Base-by-base conservation (phyloP, 2,329 filamentous ascomycete genomes). In the Fusarium mexicanum region DNA sequence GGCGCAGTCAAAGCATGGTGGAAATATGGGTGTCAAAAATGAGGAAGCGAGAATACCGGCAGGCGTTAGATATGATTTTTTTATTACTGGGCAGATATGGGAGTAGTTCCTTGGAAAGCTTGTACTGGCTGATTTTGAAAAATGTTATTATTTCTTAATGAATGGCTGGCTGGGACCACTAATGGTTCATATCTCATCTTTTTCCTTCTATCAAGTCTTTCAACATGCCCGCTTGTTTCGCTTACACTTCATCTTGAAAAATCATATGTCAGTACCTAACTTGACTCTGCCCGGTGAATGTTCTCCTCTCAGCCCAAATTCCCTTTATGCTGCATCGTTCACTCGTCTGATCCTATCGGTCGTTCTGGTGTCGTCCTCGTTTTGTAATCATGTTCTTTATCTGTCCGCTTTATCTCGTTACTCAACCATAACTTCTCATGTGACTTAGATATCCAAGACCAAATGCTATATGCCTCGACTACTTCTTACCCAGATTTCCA, bases 401-500 rank as follows among this genome's bases (percentile, higher is more conserved):
- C 48, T 37, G 50, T 37, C 50, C 18, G 14, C 50, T 37, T 37
- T 18, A 29, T 69, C 29, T 31, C 22, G 12, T 29, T 37, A 43
- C 29, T 40, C 22, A 48, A 53, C 5, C 48, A 26, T 38, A 48
- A 33, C 37, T 31, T 41, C n/a, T n/a, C 35, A 35, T n/a, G 43
- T 38, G 31, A 38, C 51, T 31, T n/a, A 31, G 22, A 18, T 47
- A 46, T 64, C 50, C 54, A 59, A 51, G 26, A 44, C 24, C 58
- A 51, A 61, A 18, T 38, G 43, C 18, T 24, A n/a, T 35, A 18
- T 29, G n/a, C 24, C 26, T 37, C 41, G 53, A 57, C 54, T 66
- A 67, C 70, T 76, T 74, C 50, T 76, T 77, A 67, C 85, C 81
- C 63, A 90, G 87, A 73, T 86, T 89, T 16, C 88, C 90, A 13